Percentiles rank a stretch among this genome's conserved stretches.
Evolutionary conservation across 441 rosid genomes (phyloP).

Genomic region (Populus hybrid): DNA sequence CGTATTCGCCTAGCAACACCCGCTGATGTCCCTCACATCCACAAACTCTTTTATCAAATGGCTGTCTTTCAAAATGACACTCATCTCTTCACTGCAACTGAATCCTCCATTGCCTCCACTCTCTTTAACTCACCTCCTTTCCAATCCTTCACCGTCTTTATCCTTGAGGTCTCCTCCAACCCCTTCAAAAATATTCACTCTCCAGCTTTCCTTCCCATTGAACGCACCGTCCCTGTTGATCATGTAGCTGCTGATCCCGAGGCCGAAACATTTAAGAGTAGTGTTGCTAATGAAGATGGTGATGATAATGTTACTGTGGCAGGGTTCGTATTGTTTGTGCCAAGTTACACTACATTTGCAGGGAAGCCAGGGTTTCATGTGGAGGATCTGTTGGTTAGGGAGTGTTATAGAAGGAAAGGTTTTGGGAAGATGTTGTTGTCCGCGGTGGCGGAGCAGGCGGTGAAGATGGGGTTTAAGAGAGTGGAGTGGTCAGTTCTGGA

Average conservation of each 20-base stretch:
- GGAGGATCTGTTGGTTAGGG: slow-evolving; percentile 78
- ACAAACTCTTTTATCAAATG: not conserved
- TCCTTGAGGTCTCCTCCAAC: slow-evolving; percentile 60
- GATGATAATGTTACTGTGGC: slow-evolving; percentile 43
- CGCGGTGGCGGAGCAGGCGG: slow-evolving; percentile 82
- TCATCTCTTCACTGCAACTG: slow-evolving; percentile 6
- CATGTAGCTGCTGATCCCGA: slow-evolving; percentile 57
- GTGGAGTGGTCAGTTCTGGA: slow-evolving; percentile 90
- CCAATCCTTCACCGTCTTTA: slow-evolving; percentile 73
- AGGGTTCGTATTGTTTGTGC: slow-evolving; percentile 45
- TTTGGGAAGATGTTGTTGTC: slow-evolving; percentile 55
- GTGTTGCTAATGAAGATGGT: slow-evolving; percentile 10
- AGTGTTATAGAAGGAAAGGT: slow-evolving; percentile 73
- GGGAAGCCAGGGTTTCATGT: slow-evolving; percentile 49
- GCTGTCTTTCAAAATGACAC: slow-evolving; percentile 3
- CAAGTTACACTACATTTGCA: slow-evolving; percentile 27
- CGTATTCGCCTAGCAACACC: slow-evolving; percentile 3
- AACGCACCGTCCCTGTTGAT: slow-evolving; percentile 37
- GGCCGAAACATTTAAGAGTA: slow-evolving; percentile 30
- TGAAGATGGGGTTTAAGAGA: slow-evolving; percentile 81
- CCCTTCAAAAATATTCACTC: slow-evolving; percentile 35
- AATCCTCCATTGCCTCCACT: not conserved
- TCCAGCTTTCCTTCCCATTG: slow-evolving; percentile 24
- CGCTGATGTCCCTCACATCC: slow-evolving; percentile 5
- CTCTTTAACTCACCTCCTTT: slow-evolving; percentile 26